Conservation (phyloP, 805 yeast species). For the Ogataea allantospora region DNA sequence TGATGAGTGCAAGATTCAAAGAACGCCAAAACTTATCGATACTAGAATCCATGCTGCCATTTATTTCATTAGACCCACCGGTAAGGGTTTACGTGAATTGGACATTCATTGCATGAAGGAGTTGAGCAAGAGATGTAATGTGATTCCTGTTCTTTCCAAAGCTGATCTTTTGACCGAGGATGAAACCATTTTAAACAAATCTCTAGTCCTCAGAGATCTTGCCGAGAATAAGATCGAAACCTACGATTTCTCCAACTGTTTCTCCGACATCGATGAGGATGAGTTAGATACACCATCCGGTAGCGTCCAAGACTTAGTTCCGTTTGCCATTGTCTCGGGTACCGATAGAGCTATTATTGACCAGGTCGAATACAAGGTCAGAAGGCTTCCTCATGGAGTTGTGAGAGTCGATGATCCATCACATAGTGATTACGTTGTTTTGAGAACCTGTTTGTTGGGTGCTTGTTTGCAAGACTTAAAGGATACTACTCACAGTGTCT, state of each 20-base stretch:
- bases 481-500: conserved; percentile 69
- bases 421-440: conserved; percentile 75
- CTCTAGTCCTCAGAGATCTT: conserved; percentile 44
- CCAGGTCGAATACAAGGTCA: conserved; percentile 71
- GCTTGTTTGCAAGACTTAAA: conserved; percentile 79
- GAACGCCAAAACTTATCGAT: conserved; percentile 47
- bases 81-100: conserved; percentile 59
- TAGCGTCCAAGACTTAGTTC: conserved; percentile 42
- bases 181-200: conserved; percentile 47
- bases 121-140: conserved; percentile 65
- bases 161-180: conserved; percentile 66
- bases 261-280: conserved; percentile 31
- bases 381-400: conserved; percentile 83
- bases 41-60: conserved; percentile 80
- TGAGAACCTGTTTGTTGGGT: conserved; percentile 74
- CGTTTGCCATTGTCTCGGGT: conserved; percentile 91
- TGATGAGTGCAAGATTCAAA: conserved; percentile 66
- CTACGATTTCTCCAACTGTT: conserved; percentile 32
- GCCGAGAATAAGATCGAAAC: conserved; percentile 22
- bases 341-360: conserved; percentile 65
- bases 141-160: conserved; percentile 80
- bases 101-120: conserved; percentile 72
- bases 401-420: conserved; percentile 79
- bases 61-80: conserved; percentile 76
- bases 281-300: conserved; percentile 17